A percentile compares a stretch with the other conserved stretches of the same genome.
Evolutionary conservation across 306 rosid species (phyloP).

Genomic region (Rosa rugosa): DNA sequence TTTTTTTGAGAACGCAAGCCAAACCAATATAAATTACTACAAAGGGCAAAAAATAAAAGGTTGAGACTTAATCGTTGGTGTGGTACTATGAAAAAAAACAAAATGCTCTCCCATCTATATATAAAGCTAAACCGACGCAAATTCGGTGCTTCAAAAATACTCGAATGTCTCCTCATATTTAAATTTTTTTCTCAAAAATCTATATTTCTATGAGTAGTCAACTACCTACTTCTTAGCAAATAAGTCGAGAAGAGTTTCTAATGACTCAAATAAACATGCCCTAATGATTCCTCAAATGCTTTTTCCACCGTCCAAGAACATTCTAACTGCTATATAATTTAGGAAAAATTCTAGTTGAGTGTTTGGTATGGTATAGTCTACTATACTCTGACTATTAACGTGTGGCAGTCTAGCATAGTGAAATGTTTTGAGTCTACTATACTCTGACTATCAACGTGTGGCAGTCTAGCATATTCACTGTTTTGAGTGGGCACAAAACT

Average conservation of each 20-base stretch:
- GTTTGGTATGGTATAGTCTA: background rate
- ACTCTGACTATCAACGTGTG: background rate
- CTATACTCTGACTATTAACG: background rate
- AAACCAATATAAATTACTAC: background rate
- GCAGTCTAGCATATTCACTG: background rate
- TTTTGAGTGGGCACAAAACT: slow-evolving; percentile 13
- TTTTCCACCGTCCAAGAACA: slow-evolving; percentile 21
- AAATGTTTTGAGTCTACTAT: background rate
- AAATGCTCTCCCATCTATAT: too few relatives aligned
- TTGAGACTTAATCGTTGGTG: background rate
- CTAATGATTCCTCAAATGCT: slow-evolving; percentile 20
- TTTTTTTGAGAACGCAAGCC: too few relatives aligned
- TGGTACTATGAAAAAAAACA: background rate
- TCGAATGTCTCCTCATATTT: background rate
- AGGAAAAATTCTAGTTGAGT: too few relatives aligned
- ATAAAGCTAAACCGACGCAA: background rate
- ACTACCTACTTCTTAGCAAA: background rate
- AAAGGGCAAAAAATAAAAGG: background rate
- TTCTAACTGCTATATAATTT: background rate
- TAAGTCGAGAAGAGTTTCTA: background rate
- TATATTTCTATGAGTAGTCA: background rate
- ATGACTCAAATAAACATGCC: slow-evolving; percentile 2
- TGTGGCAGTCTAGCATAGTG: slow-evolving; percentile 6
- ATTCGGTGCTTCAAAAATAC: background rate
- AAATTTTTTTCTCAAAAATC: too few relatives aligned